Base-by-base conservation (phyloP, 176 grass and related monocot species). In the Zizania latifolia region DNA sequence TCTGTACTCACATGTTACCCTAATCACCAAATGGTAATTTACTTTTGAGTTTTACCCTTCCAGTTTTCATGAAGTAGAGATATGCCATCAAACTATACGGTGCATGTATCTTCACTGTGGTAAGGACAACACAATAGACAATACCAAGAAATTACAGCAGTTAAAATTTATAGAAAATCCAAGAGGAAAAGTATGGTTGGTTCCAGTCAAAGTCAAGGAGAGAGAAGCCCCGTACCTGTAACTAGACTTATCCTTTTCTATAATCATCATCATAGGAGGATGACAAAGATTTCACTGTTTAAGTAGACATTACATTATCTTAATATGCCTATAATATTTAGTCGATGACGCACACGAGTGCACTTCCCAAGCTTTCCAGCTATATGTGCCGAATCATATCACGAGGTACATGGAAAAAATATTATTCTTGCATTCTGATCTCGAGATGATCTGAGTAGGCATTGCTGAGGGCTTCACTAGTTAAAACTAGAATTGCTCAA, bases 311-410 rank as follows among this genome's bases (percentile, higher is more conserved):
- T 83, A 77, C 65, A 68, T 65, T 84, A 85, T 54, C 56, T 67
- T 40, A 50, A 76, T 81, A 54, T 45, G 30, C n/a, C 76, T 89
- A 89, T 78, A 85, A 95, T 81, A 89, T 68, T 72, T 64, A 72
- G 76, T 59, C 63, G 78, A 89, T 89, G 92, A 87, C 24, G 73
- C 89, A 81, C 89, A 96, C 89, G 86, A 96, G 86, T 92, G 92
- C 92, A 82, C 65, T 92, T 96, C 86, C 93, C 87, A 71, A 96
- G 89, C 84, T 87, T 88, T 92, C 81, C 87, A 96, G 86, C 81
- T 92, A 85, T 91, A 78, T 79, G 62, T 50, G 72, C 62, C 58
- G 82, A 86, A 91, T 88, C 85, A 91, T 80, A 75, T 93, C 91
- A 86, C 55, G 77, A 86, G 88, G 80, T 51, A 55, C 70, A 19